Base-by-base conservation (phyloP, 2,329 filamentous ascomycete species). In the Gliomastix tumulicola region DNA sequence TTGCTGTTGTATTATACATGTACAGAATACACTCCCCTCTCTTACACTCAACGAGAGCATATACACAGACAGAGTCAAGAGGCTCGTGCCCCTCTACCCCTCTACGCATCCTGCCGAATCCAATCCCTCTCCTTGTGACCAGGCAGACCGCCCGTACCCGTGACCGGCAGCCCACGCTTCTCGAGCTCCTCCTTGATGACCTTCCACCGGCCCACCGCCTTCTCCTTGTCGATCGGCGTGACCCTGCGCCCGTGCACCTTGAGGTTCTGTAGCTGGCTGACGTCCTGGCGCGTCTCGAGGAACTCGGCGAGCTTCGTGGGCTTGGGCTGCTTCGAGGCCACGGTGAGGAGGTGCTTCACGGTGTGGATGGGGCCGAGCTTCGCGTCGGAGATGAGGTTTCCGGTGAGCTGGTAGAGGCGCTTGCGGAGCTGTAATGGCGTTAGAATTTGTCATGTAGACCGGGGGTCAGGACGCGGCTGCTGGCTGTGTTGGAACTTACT, bases 331-430 rank as follows among this genome's bases (percentile, higher is more conserved):
- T 63, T 69, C 41, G 67, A 52, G 3, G 82, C 60, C 32, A 74
- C 58, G 19, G 65, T 61, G 30, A 85, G 58, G 35, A 86, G 57
- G 20, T 69, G 57, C 38, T 67, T 64, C 25, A 78, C 66, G 8
- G 70, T 79, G 35, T 58, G 60, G 42, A 78, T 66, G 31, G 67
- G 63, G 34, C 66, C 62, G 42, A 94, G 72, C 46, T 74, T 71
- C 32, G 76, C 67, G 59, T 96, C 90, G 13, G 84, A 69, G 45
- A 95, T 68, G 41, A 77, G 74, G 42, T 80, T 76, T 42, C 87
- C 86, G n/a, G 83, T 89, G 41, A 94, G 69, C 56, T 92, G 84
- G 56, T 83, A 78, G 42, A 88, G 66, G 41, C 87, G 82, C 64
- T 95, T 94, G 50, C 81, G 66, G 45, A 92, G 71, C 89, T 96